These are phyloP conservation scores for Mallotus nudiflorus DNA, from an alignment of 345 rosid species.

Conservation along the genomic window DNA sequence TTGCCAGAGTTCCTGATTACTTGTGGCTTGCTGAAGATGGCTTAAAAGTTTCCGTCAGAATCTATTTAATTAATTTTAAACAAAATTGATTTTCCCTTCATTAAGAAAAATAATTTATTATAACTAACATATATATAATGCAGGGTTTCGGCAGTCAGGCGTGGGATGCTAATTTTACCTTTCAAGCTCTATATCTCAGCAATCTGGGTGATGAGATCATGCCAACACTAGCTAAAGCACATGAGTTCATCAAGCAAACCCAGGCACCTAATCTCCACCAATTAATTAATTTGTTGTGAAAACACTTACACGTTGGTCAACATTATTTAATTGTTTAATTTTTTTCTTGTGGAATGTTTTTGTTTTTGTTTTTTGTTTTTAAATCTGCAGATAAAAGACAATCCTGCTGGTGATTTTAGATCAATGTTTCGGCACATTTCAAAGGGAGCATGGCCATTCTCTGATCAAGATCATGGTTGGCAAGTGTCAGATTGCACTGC, in stretches of 20 bases:
- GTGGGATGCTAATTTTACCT: conserved; percentile 54
- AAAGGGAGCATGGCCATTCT: conserved; percentile 56
- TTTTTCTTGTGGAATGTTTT: no score
- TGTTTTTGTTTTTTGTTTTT: no score
- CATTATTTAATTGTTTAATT: no score
- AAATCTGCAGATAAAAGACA: conserved; percentile 32
- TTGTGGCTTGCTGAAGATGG: conserved; percentile 76
- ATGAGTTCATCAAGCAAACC: conserved; percentile 44
- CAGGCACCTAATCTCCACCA: conserved; percentile 57
- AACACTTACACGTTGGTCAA: no score
- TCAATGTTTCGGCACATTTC: conserved; percentile 46
- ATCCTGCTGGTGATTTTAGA: conserved; percentile 44
- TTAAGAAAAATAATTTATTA: no score
- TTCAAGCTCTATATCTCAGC: conserved; percentile 49
- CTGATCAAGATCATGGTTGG: conserved; percentile 54
- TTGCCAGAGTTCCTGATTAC: conserved; percentile 52
- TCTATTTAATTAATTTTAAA: no score
- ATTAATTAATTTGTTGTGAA: no score
- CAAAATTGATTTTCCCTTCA: no score
- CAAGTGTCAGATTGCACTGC: conserved; percentile 55
- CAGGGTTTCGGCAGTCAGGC: conserved; percentile 62
- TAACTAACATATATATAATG: not conserved
- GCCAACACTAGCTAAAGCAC: conserved; percentile 34
- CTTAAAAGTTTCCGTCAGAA: conserved; percentile 56
- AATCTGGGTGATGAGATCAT: conserved; percentile 37